phyloP scores from a whole-genome alignment of 1,284 basidiomycete species.

The Pseudozyma flocculosa region DNA sequence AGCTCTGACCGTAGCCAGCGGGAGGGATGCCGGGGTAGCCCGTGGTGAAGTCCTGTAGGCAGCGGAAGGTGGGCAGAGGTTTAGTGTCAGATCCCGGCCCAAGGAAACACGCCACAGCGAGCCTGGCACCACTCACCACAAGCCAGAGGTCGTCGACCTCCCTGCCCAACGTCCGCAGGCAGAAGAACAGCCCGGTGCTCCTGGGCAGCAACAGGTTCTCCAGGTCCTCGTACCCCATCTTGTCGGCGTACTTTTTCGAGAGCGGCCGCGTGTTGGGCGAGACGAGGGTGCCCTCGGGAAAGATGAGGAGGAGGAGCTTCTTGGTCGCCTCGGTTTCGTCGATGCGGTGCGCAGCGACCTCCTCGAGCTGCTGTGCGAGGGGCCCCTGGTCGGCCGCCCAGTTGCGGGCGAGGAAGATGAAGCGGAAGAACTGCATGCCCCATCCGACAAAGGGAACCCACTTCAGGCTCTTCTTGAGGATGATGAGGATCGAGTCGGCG shows the following conservation, averaged over 20 bases:
- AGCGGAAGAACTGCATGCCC: slow-evolving; percentile 52
- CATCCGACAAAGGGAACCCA: slow-evolving; percentile 50
- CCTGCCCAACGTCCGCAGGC: slow-evolving; percentile 75
- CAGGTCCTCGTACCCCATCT: slow-evolving; percentile 67
- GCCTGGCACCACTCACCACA: too few relatives aligned
- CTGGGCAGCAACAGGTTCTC: slow-evolving; percentile 78
- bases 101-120: too few relatives aligned
- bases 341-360: slow-evolving; percentile 11
- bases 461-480: slow-evolving; percentile 43
- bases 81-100: too few relatives aligned
- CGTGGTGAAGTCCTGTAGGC: slow-evolving; percentile 64
- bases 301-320: slow-evolving; percentile 47
- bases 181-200: slow-evolving; percentile 84
- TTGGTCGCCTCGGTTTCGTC: slow-evolving; percentile 8
- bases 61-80: too few relatives aligned
- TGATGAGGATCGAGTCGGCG: slow-evolving; percentile 41
- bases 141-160: slow-evolving; percentile 75
- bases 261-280: slow-evolving; percentile 37
- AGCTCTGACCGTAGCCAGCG: slow-evolving; percentile 70
- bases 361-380: slow-evolving; percentile 30
- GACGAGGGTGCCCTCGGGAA: slow-evolving; percentile 52
- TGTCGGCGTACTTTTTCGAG: slow-evolving; percentile 47
- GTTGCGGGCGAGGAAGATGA: slow-evolving; percentile 46
- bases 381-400: slow-evolving; percentile 39
- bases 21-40: slow-evolving; percentile 76